These are phyloP conservation scores for Uncinocarpus reesii DNA, from an alignment of 2,329 filamentous ascomycete species.

Conservation along the genomic window DNA sequence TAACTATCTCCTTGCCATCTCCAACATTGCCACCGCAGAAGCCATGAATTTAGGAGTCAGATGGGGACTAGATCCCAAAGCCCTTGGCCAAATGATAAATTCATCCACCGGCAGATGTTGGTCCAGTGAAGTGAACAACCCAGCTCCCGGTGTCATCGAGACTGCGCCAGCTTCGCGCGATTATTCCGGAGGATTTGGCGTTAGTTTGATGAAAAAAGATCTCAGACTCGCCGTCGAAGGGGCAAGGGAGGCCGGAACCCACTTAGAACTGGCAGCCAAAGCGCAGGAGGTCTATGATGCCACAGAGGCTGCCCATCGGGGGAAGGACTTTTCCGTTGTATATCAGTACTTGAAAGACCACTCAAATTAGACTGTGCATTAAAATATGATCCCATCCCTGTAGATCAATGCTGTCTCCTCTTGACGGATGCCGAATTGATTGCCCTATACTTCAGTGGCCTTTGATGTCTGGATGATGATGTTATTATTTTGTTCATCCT, in stretches of 20 bases:
- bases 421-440: too few species aligned
- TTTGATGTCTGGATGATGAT: background rate
- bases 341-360: constrained; percentile 54
- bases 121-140: constrained; percentile 94
- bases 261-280: constrained; percentile 52
- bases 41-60: constrained; percentile 56
- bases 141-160: constrained; percentile 72
- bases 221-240: constrained; percentile 62
- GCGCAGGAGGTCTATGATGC: constrained; percentile 58
- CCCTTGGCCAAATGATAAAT: constrained; percentile 78
- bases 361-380: constrained; percentile 8
- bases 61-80: constrained; percentile 54
- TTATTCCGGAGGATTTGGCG: constrained; percentile 67
- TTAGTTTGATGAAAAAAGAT: constrained; percentile 73
- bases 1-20: constrained; percentile 90
- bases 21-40: constrained; percentile 66
- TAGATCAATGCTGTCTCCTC: background rate
- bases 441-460: background rate
- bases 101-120: constrained; percentile 90
- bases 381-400: background rate
- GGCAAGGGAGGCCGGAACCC: constrained; percentile 56
- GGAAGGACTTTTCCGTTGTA: constrained; percentile 71
- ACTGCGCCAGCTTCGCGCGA: constrained; percentile 64
- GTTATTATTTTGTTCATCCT: background rate
- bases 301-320: constrained; percentile 53